These are phyloP conservation scores for Colletotrichum sp. DNA, from an alignment of 2,329 filamentous ascomycete species.

Conservation along the genomic window DNA sequence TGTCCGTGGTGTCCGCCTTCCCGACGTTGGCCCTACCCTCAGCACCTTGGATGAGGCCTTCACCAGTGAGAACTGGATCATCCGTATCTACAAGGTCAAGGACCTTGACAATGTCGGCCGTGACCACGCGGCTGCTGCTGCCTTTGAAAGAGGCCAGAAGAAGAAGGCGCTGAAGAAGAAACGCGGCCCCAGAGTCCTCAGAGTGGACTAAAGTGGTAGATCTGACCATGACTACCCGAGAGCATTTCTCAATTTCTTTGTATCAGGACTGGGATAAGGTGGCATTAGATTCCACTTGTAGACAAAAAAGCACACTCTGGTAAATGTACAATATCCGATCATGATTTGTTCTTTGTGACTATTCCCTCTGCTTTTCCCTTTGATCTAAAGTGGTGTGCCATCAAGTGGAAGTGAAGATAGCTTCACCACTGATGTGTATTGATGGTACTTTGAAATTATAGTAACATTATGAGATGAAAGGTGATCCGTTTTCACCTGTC, in stretches of 20 bases:
- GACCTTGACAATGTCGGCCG: slow-evolving; percentile 95
- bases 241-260: slow-evolving; percentile 9
- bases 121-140: slow-evolving; percentile 73
- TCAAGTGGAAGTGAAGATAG: background rate
- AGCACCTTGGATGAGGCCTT: slow-evolving; percentile 95
- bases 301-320: slow-evolving; percentile 34
- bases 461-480: background rate
- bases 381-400: background rate
- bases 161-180: slow-evolving; percentile 80
- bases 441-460: background rate
- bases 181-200: slow-evolving; percentile 72
- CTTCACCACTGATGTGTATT: background rate
- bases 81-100: slow-evolving; percentile 99
- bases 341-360: background rate
- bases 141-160: slow-evolving; percentile 82
- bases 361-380: background rate
- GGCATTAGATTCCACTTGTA: slow-evolving; percentile 23
- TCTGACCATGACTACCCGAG: background rate
- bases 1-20: slow-evolving; percentile 81
- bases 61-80: slow-evolving; percentile 99
- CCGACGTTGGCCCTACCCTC: slow-evolving; percentile 83
- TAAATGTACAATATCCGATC: slow-evolving; percentile 36
- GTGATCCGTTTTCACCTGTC: background rate
- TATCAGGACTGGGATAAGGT: slow-evolving; percentile 16
- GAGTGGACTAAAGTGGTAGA: slow-evolving; percentile 66